Base-by-base conservation (phyloP, 1,284 basidiomycete species). In the Melampsora occidentalis region DNA sequence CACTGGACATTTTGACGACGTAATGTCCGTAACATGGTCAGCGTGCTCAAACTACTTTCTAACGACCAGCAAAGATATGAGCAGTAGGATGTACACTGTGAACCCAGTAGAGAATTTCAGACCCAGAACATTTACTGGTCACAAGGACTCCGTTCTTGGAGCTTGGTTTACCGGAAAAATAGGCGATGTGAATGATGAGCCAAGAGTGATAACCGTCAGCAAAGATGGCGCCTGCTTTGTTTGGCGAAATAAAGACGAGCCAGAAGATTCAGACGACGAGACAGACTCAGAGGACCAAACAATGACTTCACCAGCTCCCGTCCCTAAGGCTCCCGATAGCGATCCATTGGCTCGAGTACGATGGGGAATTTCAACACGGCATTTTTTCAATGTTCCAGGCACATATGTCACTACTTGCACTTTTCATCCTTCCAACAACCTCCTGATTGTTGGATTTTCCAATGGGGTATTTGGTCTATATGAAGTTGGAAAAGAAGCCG, bases 51-150 rank as follows among this genome's bases (percentile, higher is more conserved):
- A 88, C 92, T 94, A 80, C 85, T 97, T 99, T 83, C 87, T 99
- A 64, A 93, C 94, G 0, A 94, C 94, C 0, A 97, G 94, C 16
- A 89, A 91, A 79, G 97, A 99, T 81, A 98, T 98, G 94, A 97
- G 95, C 4, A 94, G 92, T 5, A 89, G 93, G 33, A 84, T 99
- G 25, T 99, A 94, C 83, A 97, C 94, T 0, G 85, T 98, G 20
- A 87, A 99, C 80, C 94, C 95, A 0, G 83, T 96, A 0, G 91
- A 95, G 80, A 93, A 92, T 0, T 99, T 96, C 85, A 87, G 92
- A 78, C 94, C 97, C 1, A 98, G 97, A 85, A 97, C 93, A 0
- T 97, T 99, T 83, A 91, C 94, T 14, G 97, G 97, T 0, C 97
- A 99, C 82, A 88, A 90, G 71, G 94, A 96, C 81, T 87, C 91